Evolutionary conservation across 2,329 filamentous ascomycete genomes (phyloP).

Genomic region (Neonectria coccinea): DNA sequence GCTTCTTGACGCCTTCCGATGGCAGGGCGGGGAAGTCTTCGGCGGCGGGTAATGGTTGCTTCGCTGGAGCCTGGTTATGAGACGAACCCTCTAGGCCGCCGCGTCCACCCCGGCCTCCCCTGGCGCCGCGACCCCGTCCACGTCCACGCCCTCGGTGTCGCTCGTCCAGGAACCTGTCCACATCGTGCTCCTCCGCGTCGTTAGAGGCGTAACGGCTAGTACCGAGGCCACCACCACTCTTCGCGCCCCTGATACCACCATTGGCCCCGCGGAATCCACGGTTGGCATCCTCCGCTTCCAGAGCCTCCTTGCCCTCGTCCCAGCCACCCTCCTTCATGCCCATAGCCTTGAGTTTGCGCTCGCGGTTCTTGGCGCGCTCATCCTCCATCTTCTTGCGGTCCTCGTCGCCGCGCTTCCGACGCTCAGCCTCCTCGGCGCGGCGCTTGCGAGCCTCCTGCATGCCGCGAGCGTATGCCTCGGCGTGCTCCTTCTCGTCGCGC

Average conservation of each 20-base stretch:
- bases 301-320: constrained; percentile 68
- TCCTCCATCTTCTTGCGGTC: constrained; percentile 66
- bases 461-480: constrained; percentile 64
- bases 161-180: constrained; percentile 54
- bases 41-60: constrained; percentile 44
- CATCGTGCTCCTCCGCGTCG: constrained; percentile 50
- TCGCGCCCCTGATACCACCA: constrained; percentile 55
- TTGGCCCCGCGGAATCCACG: constrained; percentile 58
- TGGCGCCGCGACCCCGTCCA: constrained; percentile 49
- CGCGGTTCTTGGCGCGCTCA: constrained; percentile 70
- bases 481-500: constrained; percentile 67
- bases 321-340: constrained; percentile 65
- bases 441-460: constrained; percentile 67
- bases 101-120: constrained; percentile 50
- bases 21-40: constrained; percentile 55
- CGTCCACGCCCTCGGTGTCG: constrained; percentile 50
- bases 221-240: constrained; percentile 52
- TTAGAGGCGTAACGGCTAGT: constrained; percentile 57
- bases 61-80: constrained; percentile 34
- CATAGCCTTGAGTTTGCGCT: constrained; percentile 71
- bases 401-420: constrained; percentile 63
- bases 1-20: constrained; percentile 42
- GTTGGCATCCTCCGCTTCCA: constrained; percentile 55
- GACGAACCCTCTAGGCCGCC: constrained; percentile 43
- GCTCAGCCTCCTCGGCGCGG: constrained; percentile 64